Base-by-base conservation (phyloP, 805 yeast genomes). In the Yamadazyma phyllophila region DNA sequence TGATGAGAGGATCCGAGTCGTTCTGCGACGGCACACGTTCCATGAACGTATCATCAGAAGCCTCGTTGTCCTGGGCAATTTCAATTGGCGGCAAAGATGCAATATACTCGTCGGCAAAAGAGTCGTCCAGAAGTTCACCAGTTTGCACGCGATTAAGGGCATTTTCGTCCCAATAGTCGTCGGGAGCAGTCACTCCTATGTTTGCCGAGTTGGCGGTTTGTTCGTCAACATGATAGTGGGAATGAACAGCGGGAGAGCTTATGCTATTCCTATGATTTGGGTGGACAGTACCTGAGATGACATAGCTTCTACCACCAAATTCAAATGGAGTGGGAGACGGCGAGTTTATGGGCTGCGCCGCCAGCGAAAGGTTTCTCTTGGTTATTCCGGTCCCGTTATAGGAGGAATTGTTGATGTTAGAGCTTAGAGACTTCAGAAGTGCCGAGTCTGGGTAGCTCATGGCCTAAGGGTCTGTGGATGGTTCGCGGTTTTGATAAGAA, bases 171-270 rank as follows among this genome's bases (percentile, higher is more conserved):
- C 17, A 30, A 14, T 30, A 11, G 9, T 43, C 37, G 17, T 36
- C 44, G n/a, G 37, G 29, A 13, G 67, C 76, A 8, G 73, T 67
- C 8, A 79, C 80, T 6, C 83, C 86, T 27, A 79, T 78, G 38
- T 68, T 71, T 4, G 85, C 85, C 39, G 80, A 65, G 36, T 69
- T 75, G 1, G 80, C 83, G 0, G 84, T 73, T 48, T 79, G 80
- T 48, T 77, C 82, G 51, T 81, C 83, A 36, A 81, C 69, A 12
- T 76, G 73, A 20, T 62, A 58, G 4, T 78, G 76, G 0, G 80
- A 66, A 52, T 72, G 74, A 12, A 78, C 75, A 2, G 71, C 63
- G 3, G 82, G 81, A 2, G 76, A 65, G 13, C 44, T 49, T 16
- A 61, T 53, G 26, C 63, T 50, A 12, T 69, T 54, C 45, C 62